These are phyloP conservation scores for Mollisiaceae sp. DNA, from an alignment of 2,329 filamentous ascomycete genomes.

Conservation along the genomic window DNA sequence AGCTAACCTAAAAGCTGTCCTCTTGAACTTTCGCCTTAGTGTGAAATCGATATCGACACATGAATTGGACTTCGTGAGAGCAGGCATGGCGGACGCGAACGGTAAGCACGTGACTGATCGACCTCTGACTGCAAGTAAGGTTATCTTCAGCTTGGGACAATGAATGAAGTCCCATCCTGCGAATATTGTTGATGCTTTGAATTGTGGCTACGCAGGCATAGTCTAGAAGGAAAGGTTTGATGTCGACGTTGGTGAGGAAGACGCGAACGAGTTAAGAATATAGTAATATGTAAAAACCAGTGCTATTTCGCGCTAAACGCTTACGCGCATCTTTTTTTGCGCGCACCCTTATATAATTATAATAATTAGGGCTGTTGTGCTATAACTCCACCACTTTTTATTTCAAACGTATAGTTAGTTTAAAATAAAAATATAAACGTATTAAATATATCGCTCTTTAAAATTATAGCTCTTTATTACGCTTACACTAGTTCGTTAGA, in stretches of 20 bases:
- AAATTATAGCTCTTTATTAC: too few species aligned
- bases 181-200: background rate
- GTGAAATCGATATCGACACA: conserved; percentile 75
- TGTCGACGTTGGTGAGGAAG: background rate
- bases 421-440: too few species aligned
- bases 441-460: too few species aligned
- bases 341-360: too few species aligned
- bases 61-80: conserved; percentile 52
- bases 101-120: background rate
- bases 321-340: too few species aligned
- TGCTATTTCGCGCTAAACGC: too few species aligned
- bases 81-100: conserved; percentile 31
- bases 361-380: too few species aligned
- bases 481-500: too few species aligned
- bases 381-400: too few species aligned
- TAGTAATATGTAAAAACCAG: too few species aligned
- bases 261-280: background rate
- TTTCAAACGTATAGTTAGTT: too few species aligned
- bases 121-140: background rate
- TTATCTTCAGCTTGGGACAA: background rate
- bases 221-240: background rate
- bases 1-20: conserved; percentile 70
- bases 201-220: background rate
- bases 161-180: conserved; percentile 1
- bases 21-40: conserved; percentile 74